Evolutionary conservation across 306 rosid species (phyloP).

Genomic region (Inga laurina): DNA sequence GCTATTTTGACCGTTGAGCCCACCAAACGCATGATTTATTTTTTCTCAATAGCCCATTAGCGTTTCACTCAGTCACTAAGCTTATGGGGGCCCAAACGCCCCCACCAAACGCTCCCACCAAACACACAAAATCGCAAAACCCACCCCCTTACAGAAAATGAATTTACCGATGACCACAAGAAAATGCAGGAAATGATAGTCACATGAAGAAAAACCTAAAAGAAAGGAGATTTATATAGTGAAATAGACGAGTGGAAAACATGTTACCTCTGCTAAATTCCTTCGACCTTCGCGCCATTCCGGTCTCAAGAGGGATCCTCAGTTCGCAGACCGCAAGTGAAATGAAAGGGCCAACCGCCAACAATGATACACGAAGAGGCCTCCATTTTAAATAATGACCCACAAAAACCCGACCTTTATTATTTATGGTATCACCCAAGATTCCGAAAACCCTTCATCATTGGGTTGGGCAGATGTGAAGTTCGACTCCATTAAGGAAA

Average conservation of each 20-base stretch:
- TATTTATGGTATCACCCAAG: not conserved
- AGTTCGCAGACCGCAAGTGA: constrained; percentile 1
- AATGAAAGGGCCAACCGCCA: constrained; percentile 26
- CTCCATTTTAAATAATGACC: constrained; percentile 32
- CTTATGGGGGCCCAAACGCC: no score
- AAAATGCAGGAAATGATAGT: not conserved
- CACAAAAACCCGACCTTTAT: constrained; percentile 33
- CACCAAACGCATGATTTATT: no score
- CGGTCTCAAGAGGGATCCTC: not conserved
- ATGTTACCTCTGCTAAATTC: constrained; percentile 31
- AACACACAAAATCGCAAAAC: not conserved
- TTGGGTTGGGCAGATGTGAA: not conserved
- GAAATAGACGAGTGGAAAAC: not conserved
- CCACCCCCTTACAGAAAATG: not conserved
- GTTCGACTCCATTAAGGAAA: not conserved
- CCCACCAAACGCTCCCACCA: no score
- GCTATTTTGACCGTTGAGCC: no score
- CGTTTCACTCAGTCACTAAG: no score
- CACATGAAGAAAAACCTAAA: not conserved
- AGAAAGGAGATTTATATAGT: not conserved
- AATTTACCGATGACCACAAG: not conserved
- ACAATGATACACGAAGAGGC: not conserved
- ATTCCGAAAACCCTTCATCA: not conserved
- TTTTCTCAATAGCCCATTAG: no score
- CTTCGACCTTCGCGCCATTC: constrained; percentile 29